Base-by-base conservation (phyloP, 257 asterid genomes). In the Paraleonurus japonicus region DNA sequence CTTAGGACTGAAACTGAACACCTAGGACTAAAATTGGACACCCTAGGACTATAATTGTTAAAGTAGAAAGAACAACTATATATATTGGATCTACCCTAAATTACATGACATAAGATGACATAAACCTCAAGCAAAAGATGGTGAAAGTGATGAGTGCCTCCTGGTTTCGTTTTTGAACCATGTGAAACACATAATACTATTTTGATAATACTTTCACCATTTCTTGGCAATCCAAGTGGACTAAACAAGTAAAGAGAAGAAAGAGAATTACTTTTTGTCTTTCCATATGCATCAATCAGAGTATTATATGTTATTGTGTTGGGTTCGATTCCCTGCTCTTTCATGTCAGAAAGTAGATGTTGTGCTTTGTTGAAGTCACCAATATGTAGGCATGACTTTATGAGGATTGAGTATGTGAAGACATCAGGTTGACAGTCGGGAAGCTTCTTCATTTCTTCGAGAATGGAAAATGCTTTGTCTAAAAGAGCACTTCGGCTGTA, bases 231-330 rank as follows among this genome's bases (percentile, higher is more conserved):
- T 27, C 51, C 53, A 23, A 75, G 43, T 4, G 47, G 33, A 71
- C 12, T 15, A 60, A 73, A 73, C 74, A 35, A 51, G 67, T 30
- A 76, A 58, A 75, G 22, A 76, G 15, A 17, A 17, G 65, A 53
- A 65, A 37, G 62, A 67, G 55, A 75, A 43, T 65, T 81, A 91
- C 99, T 73, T 94, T 86, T 94, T 28, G 95, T 88, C 84, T 88
- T 94, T 37, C 99, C 99, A 74, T 94, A 89, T n/a, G 96, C 90
- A 73, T 94, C 99, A 37, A 91, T 77, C 64, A 94, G 96, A 47
- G 96, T 94, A 70, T 94, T 94, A 69, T 91, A 94, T 0, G 97
- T 94, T 12, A 88, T 81, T 5, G 96, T 91, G 79, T 85, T 91
- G 76, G 96, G 92, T 75, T 78, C 83, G 78, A 91, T 83, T 68